Base-by-base conservation (phyloP, 441 rosid genomes). In the Euphorbia schlechtendalii region DNA sequence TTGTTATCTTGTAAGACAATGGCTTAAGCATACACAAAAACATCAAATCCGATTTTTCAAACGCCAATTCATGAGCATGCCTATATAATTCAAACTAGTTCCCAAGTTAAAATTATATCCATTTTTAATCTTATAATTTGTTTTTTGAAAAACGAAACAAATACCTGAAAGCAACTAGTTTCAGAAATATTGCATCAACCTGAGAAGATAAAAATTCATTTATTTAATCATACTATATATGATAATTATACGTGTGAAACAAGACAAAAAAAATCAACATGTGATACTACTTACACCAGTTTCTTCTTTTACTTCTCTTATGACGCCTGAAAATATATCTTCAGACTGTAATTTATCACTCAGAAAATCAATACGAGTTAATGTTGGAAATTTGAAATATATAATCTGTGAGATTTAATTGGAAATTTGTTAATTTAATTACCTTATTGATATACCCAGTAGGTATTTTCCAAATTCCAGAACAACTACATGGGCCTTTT, bases 301-400 rank as follows among this genome's bases (percentile, higher is more conserved):
- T 62, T 84, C 86, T 76, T 84, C 84, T 71, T 77, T 70, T 30
- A 82, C 86, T 73, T 82, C 86, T 72, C 86, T 80, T 41, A 70
- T 46, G 24, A 73, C 84, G 59, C 81, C 83, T 13, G 74, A 74
- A 52, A 73, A 80, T 27, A 81, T 30, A 46, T 84, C 88, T 70
- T 81, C 86, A 25, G 77, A 75, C 83, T 81, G 68, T 24, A 21
- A 28, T 24, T 17, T 14, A 46, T 12, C 14, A 14, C 3, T 46
- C n/a, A 17, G 34, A 6, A 2, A 32, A 32, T 32, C 6, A 32
- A 15, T 46, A 17, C 15, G 5, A 1, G 4, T 15, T 17, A 15
- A 46, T 4, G 17, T 15, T 15, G 18, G 5, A 17, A 17, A 46
- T 46, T 46, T 1, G 15, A 3, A 46, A 46, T 3, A 38, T 4